These are phyloP conservation scores for Pestalotiopsis sp. DNA, from an alignment of 2,329 filamentous ascomycete genomes.

Conservation along the genomic window DNA sequence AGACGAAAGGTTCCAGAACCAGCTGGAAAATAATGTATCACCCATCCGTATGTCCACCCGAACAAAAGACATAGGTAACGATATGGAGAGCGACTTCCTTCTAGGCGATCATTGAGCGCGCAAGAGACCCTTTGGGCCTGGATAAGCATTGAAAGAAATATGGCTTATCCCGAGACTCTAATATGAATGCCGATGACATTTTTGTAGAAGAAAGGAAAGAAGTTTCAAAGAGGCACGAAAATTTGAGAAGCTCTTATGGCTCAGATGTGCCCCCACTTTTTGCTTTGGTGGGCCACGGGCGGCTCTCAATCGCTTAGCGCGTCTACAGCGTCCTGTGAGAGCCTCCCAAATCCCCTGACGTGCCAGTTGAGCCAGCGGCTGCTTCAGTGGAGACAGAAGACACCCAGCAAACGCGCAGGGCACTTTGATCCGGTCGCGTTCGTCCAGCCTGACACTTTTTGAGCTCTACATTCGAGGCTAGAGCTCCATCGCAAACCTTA, in stretches of 20 bases:
- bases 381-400: not conserved
- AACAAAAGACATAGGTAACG: slow-evolving; percentile 58
- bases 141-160: slow-evolving; percentile 78
- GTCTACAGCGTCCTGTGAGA: slow-evolving; percentile 6
- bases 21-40: slow-evolving; percentile 33
- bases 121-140: slow-evolving; percentile 83
- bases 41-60: slow-evolving; percentile 40
- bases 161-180: slow-evolving; percentile 99
- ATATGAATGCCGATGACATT: slow-evolving; percentile 90
- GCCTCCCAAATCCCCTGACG: not conserved
- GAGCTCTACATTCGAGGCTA: not conserved
- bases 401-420: not conserved
- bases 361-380: not conserved
- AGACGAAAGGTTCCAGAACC: not conserved
- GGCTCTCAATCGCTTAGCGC: slow-evolving; percentile 7
- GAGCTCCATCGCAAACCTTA: slow-evolving; percentile 4
- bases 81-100: slow-evolving; percentile 72
- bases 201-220: slow-evolving; percentile 48
- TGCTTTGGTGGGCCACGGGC: not conserved
- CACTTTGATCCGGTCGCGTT: not conserved
- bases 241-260: not conserved
- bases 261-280: not conserved
- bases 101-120: slow-evolving; percentile 99
- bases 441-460: slow-evolving; percentile 6
- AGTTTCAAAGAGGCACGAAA: slow-evolving; percentile 4